These are phyloP conservation scores for Salisapilia sapeloensis DNA, from an alignment of 352 stramenopile species.

Conservation along the genomic window DNA sequence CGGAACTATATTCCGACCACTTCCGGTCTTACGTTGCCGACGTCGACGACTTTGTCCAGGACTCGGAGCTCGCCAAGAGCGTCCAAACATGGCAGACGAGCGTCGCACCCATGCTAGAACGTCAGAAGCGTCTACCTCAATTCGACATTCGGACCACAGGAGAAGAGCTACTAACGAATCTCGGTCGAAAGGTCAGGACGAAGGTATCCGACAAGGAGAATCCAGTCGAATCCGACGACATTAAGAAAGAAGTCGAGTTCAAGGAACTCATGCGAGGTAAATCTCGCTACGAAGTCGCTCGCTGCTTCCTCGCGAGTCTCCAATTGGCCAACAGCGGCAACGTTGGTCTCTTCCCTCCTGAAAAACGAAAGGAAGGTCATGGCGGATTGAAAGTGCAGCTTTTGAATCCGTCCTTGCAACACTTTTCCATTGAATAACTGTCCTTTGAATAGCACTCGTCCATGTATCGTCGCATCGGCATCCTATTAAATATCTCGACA, in stretches of 20 bases:
- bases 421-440: too few relatives aligned
- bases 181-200: slow-evolving; percentile 16
- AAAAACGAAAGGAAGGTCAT: too few relatives aligned
- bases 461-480: too few relatives aligned
- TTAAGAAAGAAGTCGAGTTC: slow-evolving; percentile 21
- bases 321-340: slow-evolving; percentile 86
- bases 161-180: slow-evolving; percentile 28
- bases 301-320: slow-evolving; percentile 81
- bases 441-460: too few relatives aligned
- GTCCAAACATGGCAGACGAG: slow-evolving; percentile 68
- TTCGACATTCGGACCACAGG: slow-evolving; percentile 70
- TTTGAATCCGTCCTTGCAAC: too few relatives aligned
- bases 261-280: slow-evolving; percentile 32
- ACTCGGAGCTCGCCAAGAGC: slow-evolving; percentile 15
- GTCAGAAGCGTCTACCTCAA: slow-evolving; percentile 38
- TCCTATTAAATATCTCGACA: too few relatives aligned
- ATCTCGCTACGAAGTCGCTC: slow-evolving; percentile 67
- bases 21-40: too few relatives aligned
- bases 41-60: background rate
- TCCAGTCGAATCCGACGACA: slow-evolving; percentile 5
- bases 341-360: too few relatives aligned
- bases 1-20: too few relatives aligned
- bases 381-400: too few relatives aligned
- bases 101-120: slow-evolving; percentile 43
- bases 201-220: slow-evolving; percentile 7